These are phyloP conservation scores for Aspergillus sp. DNA, from an alignment of 2,329 filamentous ascomycete genomes.

Conservation along the genomic window DNA sequence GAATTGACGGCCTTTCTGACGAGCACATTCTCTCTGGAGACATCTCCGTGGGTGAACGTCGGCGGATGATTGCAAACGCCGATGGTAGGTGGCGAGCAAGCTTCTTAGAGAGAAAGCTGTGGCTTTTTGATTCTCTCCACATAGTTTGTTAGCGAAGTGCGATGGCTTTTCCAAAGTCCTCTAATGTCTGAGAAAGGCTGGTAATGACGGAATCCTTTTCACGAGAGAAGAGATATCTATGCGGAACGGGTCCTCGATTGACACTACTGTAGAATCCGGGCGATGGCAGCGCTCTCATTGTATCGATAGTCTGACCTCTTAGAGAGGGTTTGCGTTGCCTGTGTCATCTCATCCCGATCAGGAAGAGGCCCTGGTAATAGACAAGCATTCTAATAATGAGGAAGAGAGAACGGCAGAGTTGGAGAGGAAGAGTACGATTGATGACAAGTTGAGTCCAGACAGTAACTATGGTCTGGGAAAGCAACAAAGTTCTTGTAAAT, in stretches of 20 bases:
- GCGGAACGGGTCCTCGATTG: slow-evolving; percentile 16
- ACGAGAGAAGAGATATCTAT: slow-evolving; percentile 20
- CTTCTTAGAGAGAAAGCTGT: slow-evolving; percentile 18
- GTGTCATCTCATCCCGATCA: slow-evolving; percentile 15
- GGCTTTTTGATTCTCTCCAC: slow-evolving; percentile 11
- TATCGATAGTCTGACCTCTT: slow-evolving; percentile 16
- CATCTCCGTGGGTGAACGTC: slow-evolving; percentile 22
- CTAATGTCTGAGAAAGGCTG: slow-evolving; percentile 17
- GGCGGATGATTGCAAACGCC: slow-evolving; percentile 18
- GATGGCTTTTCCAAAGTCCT: slow-evolving; percentile 19
- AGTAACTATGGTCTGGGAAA: too few species aligned
- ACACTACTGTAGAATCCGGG: slow-evolving; percentile 21
- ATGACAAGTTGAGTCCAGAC: too few species aligned
- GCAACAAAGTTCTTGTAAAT: too few species aligned
- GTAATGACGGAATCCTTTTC: slow-evolving; percentile 13
- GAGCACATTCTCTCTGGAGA: slow-evolving; percentile 22
- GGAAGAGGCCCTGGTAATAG: slow-evolving; percentile 19
- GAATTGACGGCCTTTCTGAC: slow-evolving; percentile 13
- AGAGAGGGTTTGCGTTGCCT: slow-evolving; percentile 16
- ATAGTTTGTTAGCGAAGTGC: slow-evolving; percentile 15
- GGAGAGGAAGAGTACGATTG: neutral
- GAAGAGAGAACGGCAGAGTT: slow-evolving; percentile 12
- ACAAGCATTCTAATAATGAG: slow-evolving; percentile 15
- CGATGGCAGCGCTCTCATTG: slow-evolving; percentile 18
- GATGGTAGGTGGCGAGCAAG: slow-evolving; percentile 18